Evolutionary conservation across 495 filamentous ascomycete genomes (phyloP).

Genomic region (Aspergillus baeticus): DNA sequence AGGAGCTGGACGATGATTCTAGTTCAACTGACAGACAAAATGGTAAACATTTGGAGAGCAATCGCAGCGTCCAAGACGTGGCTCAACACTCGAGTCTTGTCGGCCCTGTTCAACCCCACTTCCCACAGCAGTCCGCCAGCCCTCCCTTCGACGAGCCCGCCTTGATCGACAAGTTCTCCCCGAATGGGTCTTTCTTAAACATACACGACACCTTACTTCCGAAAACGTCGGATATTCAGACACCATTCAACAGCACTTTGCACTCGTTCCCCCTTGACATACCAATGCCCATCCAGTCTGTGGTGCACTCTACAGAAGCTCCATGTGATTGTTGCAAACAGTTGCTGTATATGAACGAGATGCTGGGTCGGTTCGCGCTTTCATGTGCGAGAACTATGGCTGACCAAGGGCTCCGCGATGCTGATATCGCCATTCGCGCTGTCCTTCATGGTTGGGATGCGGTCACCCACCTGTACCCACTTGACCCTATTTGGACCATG

Average conservation of each 20-base stretch:
- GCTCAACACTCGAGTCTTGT: slow-evolving; percentile 1
- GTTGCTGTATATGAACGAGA: slow-evolving; percentile 12
- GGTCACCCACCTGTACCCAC: slow-evolving; percentile 3
- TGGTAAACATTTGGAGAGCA: background rate
- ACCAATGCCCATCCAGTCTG: slow-evolving; percentile 1
- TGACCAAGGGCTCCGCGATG: slow-evolving; percentile 9
- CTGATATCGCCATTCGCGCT: slow-evolving; percentile 14
- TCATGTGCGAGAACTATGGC: background rate
- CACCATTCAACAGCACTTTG: slow-evolving; percentile 7
- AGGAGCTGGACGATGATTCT: slow-evolving; percentile 1
- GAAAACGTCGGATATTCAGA: background rate
- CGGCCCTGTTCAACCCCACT: background rate
- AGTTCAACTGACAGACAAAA: background rate
- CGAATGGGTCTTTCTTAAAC: background rate
- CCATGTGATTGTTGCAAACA: slow-evolving; percentile 8
- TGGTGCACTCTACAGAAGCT: slow-evolving; percentile 1
- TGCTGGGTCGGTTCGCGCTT: slow-evolving; percentile 4
- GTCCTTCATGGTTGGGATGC: slow-evolving; percentile 14
- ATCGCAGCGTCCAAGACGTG: background rate
- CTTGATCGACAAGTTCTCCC: slow-evolving; percentile 1
- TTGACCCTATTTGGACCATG: slow-evolving; percentile 17
- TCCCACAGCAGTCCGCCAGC: background rate
- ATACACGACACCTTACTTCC: background rate
- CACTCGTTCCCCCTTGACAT: slow-evolving; percentile 10
- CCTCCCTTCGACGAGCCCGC: background rate